These are phyloP conservation scores for Phialophora macrospora DNA, from an alignment of 2,329 filamentous ascomycete species.

Conservation along the genomic window DNA sequence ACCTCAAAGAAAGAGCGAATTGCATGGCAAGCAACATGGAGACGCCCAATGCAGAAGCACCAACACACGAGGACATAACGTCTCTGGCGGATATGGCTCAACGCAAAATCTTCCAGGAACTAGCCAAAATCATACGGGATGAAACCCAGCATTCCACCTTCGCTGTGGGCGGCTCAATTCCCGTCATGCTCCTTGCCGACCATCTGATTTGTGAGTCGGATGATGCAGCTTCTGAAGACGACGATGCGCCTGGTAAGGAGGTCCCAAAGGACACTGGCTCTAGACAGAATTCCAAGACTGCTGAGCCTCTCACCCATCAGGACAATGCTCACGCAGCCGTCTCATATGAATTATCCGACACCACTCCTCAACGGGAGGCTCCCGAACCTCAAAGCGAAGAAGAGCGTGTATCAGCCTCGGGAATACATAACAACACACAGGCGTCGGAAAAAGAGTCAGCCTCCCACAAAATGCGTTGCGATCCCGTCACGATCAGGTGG, in stretches of 20 bases:
- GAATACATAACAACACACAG: too few species aligned
- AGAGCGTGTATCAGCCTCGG: too few species aligned
- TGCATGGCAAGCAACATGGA: not conserved
- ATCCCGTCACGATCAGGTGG: slow-evolving; percentile 13
- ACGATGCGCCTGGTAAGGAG: not conserved
- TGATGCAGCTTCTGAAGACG: not conserved
- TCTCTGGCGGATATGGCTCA: slow-evolving; percentile 7
- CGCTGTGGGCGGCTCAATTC: slow-evolving; percentile 9
- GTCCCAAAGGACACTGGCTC: too few species aligned
- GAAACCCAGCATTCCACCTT: slow-evolving; percentile 4
- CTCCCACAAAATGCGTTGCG: slow-evolving; percentile 11
- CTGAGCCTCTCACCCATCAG: too few species aligned
- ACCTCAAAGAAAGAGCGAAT: too few species aligned
- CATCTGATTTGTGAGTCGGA: slow-evolving; percentile 11
- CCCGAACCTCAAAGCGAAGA: too few species aligned
- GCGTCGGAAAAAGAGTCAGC: not conserved
- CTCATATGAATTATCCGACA: not conserved
- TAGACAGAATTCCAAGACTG: too few species aligned
- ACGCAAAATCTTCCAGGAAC: slow-evolving; percentile 5
- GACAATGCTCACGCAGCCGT: not conserved
- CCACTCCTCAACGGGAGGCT: not conserved
- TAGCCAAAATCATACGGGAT: not conserved
- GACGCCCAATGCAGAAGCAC: not conserved
- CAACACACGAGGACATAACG: not conserved
- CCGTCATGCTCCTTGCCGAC: not conserved